A percentile compares a stretch with the other conserved stretches of the same genome.
These are phyloP conservation scores for Acanthamoeba royreba DNA, from an alignment of 208 protist species.

Conservation along the genomic window DNA sequence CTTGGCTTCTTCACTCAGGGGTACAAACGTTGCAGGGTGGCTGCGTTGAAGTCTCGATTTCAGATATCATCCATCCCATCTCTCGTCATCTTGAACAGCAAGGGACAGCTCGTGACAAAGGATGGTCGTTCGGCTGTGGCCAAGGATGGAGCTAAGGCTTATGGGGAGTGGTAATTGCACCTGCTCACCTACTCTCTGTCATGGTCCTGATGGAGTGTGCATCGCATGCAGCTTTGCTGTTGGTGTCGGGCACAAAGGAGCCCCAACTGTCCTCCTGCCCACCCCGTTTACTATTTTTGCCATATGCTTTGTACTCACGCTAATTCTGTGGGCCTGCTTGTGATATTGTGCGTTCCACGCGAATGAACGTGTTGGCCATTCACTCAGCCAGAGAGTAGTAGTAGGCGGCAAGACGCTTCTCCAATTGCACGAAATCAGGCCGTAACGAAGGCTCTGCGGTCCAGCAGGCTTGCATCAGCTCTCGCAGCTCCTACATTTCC, in stretches of 20 bases:
- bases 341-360: not conserved
- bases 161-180: not conserved
- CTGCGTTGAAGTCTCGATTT: not conserved
- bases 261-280: too few species aligned
- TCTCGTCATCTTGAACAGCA: conserved; percentile 13
- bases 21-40: not conserved
- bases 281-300: too few species aligned
- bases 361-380: not conserved
- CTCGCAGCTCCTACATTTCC: not conserved
- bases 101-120: conserved; percentile 1
- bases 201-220: not conserved
- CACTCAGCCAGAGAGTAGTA: conserved; percentile 19
- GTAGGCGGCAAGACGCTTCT: conserved; percentile 13
- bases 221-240: too few species aligned
- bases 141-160: not conserved
- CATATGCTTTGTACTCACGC: too few species aligned
- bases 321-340: too few species aligned
- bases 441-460: not conserved
- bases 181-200: not conserved
- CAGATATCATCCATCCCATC: not conserved
- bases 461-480: conserved; percentile 3
- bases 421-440: not conserved
- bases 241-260: too few species aligned
- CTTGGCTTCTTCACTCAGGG: not conserved
- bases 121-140: not conserved